Evolutionary conservation across 352 stramenopile species (phyloP), one percentile per base, ranked within the genome.

Genomic region (Phytophthora podocarpi): DNA sequence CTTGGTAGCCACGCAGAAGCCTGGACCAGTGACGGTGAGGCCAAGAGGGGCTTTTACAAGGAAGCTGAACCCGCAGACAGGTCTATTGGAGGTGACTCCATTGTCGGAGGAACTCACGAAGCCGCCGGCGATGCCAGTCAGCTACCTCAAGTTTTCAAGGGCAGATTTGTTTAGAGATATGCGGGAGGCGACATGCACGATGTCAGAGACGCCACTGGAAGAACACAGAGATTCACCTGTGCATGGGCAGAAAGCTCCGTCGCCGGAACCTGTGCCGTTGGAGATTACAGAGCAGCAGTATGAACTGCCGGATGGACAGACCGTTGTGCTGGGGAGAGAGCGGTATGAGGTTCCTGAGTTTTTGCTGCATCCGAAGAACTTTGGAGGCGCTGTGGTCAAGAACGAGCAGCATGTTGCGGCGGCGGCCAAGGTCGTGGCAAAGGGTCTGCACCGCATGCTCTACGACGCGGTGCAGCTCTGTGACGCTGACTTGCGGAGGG

Each of bases 381-480:
- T 90, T 35, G 76, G 75, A 15, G 67, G 70, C 4, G 59, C 61
- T 5, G 76, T 80, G 12, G 56, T 79, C 31, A 79, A 79, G 50
- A 80, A 76, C 15, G 66, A 90, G 46, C 67, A 84, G 46, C 67
- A 78, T 26, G 76, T 76, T 6, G 70, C 71, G 0, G 76, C 69
- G 10, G 75, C 77, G 15, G 67, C 59, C 2, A 85, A 82, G 46
- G 76, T 76, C 2, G 49, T 81, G 7, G 68, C 74, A 26, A 94
- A 93, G 59, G 84, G 84, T 0, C 59, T 96, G 41, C 74, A 90
- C 37, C 60, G 66, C 10, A 96, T 95, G 87, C 52, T 95, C 0
- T 93, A 96, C 54, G 86, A 94, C 42, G 82, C 85, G 2, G 84
- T 95, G 36, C 83, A 96, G 41, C 62, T 87, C 28, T 94, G 85